Evolutionary conservation across 768 basidiomycete genomes (phyloP).

Genomic region (Rhizopogon salebrosus): DNA sequence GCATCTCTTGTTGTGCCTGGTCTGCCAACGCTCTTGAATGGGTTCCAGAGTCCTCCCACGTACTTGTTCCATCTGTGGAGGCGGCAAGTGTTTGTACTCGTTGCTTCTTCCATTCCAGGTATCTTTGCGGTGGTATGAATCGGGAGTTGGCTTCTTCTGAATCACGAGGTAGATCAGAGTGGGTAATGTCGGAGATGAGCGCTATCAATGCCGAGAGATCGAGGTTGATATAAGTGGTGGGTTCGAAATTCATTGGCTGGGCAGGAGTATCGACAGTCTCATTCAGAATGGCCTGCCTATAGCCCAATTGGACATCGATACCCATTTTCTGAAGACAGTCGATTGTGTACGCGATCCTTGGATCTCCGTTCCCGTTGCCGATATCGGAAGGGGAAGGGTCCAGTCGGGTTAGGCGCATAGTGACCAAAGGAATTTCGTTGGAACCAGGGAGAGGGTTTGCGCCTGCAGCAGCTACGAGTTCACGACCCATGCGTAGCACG

Average conservation of each 20-base stretch:
- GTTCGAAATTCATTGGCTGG: slow-evolving; percentile 24
- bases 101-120: slow-evolving; percentile 55
- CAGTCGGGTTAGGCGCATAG: slow-evolving; percentile 68
- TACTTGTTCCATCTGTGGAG: background rate
- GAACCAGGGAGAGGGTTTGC: slow-evolving; percentile 39
- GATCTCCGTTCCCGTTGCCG: slow-evolving; percentile 31
- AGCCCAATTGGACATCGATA: slow-evolving; percentile 63
- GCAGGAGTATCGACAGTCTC: slow-evolving; percentile 15
- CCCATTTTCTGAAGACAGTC: slow-evolving; percentile 53
- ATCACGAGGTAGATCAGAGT: slow-evolving; percentile 56
- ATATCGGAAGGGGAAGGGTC: slow-evolving; percentile 34
- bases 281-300: slow-evolving; percentile 26
- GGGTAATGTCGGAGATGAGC: slow-evolving; percentile 76
- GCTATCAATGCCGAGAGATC: slow-evolving; percentile 86
- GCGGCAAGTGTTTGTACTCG: slow-evolving; percentile 7
- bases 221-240: slow-evolving; percentile 64
- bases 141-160: slow-evolving; percentile 54
- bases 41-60: slow-evolving; percentile 35
- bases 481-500: slow-evolving; percentile 63
- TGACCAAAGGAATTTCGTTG: slow-evolving; percentile 39
- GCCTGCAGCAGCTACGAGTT: slow-evolving; percentile 59
- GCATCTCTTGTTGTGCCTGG: slow-evolving; percentile 75
- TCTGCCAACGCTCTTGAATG: slow-evolving; percentile 67
- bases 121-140: slow-evolving; percentile 56
- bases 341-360: slow-evolving; percentile 60